Conservation (phyloP, 345 rosid species). For the Raphanus sativus region DNA sequence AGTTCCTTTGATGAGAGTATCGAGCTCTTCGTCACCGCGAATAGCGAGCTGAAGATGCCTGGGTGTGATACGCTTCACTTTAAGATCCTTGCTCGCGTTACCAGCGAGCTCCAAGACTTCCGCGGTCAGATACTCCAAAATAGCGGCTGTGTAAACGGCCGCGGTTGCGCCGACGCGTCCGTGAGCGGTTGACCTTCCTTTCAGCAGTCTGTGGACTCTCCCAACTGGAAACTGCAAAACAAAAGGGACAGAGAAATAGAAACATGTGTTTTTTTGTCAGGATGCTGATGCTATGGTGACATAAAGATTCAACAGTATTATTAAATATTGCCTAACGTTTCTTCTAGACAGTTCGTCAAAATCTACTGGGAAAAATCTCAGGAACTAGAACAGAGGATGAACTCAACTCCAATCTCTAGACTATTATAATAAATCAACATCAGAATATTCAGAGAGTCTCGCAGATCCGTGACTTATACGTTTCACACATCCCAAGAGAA, state of each 20-base stretch:
- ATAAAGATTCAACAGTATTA: neutral
- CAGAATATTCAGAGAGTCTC: neutral
- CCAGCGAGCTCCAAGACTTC: conserved; percentile 75
- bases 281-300: too few species aligned
- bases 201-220: conserved; percentile 59
- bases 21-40: conserved; percentile 72
- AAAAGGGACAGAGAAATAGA: neutral
- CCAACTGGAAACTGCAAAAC: conserved; percentile 71
- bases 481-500: conserved; percentile 11
- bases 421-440: neutral
- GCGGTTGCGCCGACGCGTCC: conserved; percentile 79
- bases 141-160: conserved; percentile 70
- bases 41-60: conserved; percentile 72
- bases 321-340: conserved; percentile 6
- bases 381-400: neutral
- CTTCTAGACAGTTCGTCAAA: too few species aligned
- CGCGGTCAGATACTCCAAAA: conserved; percentile 65
- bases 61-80: conserved; percentile 69
- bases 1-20: conserved; percentile 76
- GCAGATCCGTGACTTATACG: conserved; percentile 20
- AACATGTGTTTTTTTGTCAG: neutral
- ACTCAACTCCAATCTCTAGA: neutral
- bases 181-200: conserved; percentile 62
- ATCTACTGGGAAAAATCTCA: neutral
- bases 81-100: conserved; percentile 72